phyloP scores from a whole-genome alignment of 164 flowering plant species.

The Santalum album region DNA sequence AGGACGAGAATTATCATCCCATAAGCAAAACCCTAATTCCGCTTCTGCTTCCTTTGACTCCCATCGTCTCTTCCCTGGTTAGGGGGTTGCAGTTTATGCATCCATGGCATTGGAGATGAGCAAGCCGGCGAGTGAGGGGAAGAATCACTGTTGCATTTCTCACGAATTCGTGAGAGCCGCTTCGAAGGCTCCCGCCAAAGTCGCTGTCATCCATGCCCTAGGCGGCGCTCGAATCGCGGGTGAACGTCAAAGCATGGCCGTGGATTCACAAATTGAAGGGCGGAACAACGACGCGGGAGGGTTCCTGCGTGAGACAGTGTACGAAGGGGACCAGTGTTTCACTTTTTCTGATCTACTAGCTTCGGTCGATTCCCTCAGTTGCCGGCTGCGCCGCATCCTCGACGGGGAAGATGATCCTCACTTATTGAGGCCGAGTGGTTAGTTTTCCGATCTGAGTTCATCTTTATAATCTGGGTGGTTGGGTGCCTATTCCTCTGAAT shows the following conservation, averaged over 20 bases:
- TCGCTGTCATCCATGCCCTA: conserved; percentile 59
- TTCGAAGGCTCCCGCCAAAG: conserved; percentile 34
- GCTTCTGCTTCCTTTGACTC: no score
- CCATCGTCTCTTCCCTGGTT: no score
- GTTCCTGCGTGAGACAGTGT: conserved; percentile 11
- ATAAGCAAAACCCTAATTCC: no score
- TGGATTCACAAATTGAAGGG: background rate
- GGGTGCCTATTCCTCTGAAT: no score
- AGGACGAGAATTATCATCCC: no score
- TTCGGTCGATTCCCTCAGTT: conserved; percentile 46
- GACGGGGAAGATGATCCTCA: conserved; percentile 44
- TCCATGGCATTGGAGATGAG: no score
- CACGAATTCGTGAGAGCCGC: conserved; percentile 57
- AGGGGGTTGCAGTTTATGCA: no score
- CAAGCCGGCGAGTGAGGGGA: background rate
- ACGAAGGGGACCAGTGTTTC: conserved; percentile 56
- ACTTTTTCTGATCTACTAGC: conserved; percentile 45
- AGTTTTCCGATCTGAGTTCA: no score
- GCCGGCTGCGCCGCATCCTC: conserved; percentile 48
- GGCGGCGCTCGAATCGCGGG: conserved; percentile 32
- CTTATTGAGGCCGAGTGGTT: conserved; percentile 39
- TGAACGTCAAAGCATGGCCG: conserved; percentile 4
- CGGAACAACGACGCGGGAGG: background rate
- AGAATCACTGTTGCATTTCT: conserved; percentile 51
- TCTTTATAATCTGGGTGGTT: no score